Evolutionary conservation across 192 early-diverging fungal genomes (phyloP).

Genomic region (Podila verticillata): DNA sequence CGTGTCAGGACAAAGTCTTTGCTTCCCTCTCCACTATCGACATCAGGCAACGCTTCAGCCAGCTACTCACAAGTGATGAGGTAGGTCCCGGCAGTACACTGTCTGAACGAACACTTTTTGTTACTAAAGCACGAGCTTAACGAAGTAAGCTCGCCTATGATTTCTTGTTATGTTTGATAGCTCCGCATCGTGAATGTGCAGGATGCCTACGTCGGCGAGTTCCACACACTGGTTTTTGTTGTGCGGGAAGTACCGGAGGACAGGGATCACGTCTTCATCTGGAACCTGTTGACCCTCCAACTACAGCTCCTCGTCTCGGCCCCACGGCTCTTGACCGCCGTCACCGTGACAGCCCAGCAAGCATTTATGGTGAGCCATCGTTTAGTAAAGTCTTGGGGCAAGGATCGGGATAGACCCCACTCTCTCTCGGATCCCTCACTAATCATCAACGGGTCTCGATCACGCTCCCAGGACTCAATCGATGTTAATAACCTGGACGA

Average conservation of each 20-base stretch:
- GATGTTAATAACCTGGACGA: conserved; percentile 17
- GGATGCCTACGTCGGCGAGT: conserved; percentile 46
- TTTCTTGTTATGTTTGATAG: conserved; percentile 5
- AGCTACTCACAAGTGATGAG: conserved; percentile 12
- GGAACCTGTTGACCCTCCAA: conserved; percentile 43
- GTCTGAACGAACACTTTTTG: too few relatives aligned
- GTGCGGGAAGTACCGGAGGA: conserved; percentile 31
- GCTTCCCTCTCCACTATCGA: conserved; percentile 33
- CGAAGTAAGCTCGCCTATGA: background rate
- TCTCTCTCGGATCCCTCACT: conserved; percentile 22
- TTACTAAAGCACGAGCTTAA: background rate
- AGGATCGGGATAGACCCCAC: conserved; percentile 4
- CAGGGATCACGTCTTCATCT: conserved; percentile 44
- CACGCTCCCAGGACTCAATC: conserved; percentile 8
- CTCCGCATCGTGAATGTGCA: conserved; percentile 45
- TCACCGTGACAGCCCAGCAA: conserved; percentile 47
- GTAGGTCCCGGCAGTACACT: background rate
- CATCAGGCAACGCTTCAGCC: conserved; percentile 33
- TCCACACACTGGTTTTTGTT: conserved; percentile 33
- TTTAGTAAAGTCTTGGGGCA: conserved; percentile 54
- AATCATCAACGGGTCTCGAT: conserved; percentile 45
- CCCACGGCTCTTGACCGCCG: conserved; percentile 37
- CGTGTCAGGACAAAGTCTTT: conserved; percentile 46
- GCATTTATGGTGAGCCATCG: conserved; percentile 54
- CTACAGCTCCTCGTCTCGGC: conserved; percentile 41